Evolutionary conservation across 169 alveolate species (phyloP).

Genomic region (Plasmodium yoelii): DNA sequence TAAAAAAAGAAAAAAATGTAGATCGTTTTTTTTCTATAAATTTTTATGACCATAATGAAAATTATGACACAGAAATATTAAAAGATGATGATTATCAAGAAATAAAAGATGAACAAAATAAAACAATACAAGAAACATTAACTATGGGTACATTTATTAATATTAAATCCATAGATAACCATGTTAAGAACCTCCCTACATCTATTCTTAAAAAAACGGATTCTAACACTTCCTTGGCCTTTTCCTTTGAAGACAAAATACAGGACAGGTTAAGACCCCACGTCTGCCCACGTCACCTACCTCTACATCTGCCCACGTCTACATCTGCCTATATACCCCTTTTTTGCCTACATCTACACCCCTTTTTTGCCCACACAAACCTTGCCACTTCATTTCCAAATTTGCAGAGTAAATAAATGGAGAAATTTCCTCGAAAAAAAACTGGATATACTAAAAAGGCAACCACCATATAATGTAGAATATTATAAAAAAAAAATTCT

Average conservation of each 20-base stretch:
- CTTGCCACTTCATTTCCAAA: background rate
- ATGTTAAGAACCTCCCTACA: conserved; percentile 10
- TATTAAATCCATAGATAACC: conserved; percentile 10
- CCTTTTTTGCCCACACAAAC: too few relatives aligned
- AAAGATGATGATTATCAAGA: conserved; percentile 39
- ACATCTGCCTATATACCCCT: too few relatives aligned
- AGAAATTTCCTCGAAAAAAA: conserved; percentile 38
- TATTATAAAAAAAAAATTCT: conserved; percentile 37
- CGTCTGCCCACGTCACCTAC: too few relatives aligned
- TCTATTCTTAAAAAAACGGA: conserved; percentile 23
- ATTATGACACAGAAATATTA: conserved; percentile 41
- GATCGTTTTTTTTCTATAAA: conserved; percentile 45
- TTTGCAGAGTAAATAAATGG: conserved; percentile 43
- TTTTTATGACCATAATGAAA: conserved; percentile 28
- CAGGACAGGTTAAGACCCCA: conserved; percentile 45
- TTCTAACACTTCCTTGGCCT: background rate
- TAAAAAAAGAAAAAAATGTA: conserved; percentile 46
- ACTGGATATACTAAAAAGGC: conserved; percentile 23
- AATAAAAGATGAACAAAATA: conserved; percentile 10
- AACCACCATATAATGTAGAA: conserved; percentile 60
- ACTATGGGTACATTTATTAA: conserved; percentile 6
- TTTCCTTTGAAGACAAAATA: conserved; percentile 25
- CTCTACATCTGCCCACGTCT: too few relatives aligned
- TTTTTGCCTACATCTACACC: too few relatives aligned
- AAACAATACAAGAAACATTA: background rate